phyloP scores from a whole-genome alignment of 257 asterid genomes.

The Fraxinus pennsylvanica region DNA sequence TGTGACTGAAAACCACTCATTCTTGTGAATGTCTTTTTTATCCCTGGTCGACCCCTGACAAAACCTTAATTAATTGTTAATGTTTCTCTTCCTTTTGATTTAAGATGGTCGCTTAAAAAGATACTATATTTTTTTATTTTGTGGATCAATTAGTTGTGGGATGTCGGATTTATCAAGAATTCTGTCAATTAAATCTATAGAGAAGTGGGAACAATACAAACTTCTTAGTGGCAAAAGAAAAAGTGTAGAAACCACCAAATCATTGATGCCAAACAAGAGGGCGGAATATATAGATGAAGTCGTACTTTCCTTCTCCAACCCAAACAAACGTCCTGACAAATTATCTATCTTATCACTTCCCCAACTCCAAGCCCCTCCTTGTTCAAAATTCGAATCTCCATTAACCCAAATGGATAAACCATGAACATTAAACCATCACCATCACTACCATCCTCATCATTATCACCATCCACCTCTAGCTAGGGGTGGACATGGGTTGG shows the following conservation, averaged over 20 bases:
- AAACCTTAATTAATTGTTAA: too few relatives aligned
- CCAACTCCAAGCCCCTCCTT: neutral
- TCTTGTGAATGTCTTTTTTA: too few relatives aligned
- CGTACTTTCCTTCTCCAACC: constrained; percentile 54
- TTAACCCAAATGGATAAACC: constrained; percentile 47
- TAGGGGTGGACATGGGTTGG: too few relatives aligned
- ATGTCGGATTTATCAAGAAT: too few relatives aligned
- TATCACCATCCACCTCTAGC: constrained; percentile 2
- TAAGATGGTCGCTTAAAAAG: too few relatives aligned
- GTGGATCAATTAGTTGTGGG: too few relatives aligned
- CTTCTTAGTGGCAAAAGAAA: neutral
- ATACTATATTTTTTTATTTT: too few relatives aligned
- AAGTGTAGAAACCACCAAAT: constrained; percentile 9
- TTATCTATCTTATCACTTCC: constrained; percentile 39
- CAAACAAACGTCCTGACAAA: constrained; percentile 19
- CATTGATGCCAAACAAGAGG: constrained; percentile 15
- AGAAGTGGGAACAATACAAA: too few relatives aligned
- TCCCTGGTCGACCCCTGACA: too few relatives aligned
- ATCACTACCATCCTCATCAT: neutral
- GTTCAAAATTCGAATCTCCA: neutral
- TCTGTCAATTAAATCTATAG: too few relatives aligned
- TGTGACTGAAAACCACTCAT: too few relatives aligned
- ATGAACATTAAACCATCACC: constrained; percentile 46
- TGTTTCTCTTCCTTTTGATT: too few relatives aligned
- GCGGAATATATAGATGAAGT: constrained; percentile 40